Evolutionary conservation across 495 filamentous ascomycete species (phyloP).

Genomic region (Xylaria acuta): DNA sequence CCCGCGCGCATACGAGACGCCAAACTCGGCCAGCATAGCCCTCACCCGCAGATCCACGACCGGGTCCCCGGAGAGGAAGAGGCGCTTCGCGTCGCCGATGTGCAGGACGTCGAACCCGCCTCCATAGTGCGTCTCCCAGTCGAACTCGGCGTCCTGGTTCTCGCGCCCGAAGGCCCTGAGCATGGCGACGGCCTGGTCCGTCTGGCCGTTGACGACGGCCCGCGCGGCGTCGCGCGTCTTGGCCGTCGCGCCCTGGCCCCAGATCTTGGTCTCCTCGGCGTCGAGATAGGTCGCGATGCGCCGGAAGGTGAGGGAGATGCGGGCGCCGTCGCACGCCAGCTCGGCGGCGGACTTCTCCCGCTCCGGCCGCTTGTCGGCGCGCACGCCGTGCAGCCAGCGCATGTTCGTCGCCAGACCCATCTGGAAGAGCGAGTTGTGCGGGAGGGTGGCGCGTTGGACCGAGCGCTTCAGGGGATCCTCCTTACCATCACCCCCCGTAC

Average conservation of each 20-base stretch:
- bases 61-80: slow-evolving; percentile 59
- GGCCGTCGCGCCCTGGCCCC: slow-evolving; percentile 85
- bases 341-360: slow-evolving; percentile 72
- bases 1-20: slow-evolving; percentile 59
- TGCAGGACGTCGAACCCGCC: slow-evolving; percentile 88
- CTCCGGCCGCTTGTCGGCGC: slow-evolving; percentile 76
- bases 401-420: slow-evolving; percentile 83
- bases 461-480: slow-evolving; percentile 35
- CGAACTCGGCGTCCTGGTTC: slow-evolving; percentile 74
- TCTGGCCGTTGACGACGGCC: slow-evolving; percentile 71
- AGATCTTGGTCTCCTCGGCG: slow-evolving; percentile 68
- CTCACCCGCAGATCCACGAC: slow-evolving; percentile 65
- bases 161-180: slow-evolving; percentile 83
- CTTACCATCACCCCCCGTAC: not conserved
- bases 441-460: slow-evolving; percentile 71
- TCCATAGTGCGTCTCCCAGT: slow-evolving; percentile 83
- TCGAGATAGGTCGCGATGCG: slow-evolving; percentile 85
- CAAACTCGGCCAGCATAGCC: slow-evolving; percentile 64
- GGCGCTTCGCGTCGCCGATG: slow-evolving; percentile 56
- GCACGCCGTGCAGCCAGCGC: slow-evolving; percentile 89
- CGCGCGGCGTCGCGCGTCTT: slow-evolving; percentile 67
- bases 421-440: slow-evolving; percentile 87
- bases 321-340: slow-evolving; percentile 71
- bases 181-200: slow-evolving; percentile 68
- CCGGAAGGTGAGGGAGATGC: slow-evolving; percentile 93